phyloP scores from a whole-genome alignment of 176 grass and related monocot genomes.

The Carex myosuroides region DNA sequence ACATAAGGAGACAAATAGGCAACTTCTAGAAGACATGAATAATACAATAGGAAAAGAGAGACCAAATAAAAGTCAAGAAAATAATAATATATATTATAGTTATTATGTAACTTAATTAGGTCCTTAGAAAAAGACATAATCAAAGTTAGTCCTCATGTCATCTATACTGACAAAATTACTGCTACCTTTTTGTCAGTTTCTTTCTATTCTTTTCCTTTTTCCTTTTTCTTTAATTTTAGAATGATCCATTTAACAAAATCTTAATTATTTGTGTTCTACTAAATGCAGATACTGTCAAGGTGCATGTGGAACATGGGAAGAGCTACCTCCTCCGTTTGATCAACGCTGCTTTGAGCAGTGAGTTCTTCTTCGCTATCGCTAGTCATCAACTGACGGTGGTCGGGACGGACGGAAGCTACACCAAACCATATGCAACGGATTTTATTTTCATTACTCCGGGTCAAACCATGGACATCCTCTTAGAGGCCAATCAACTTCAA shows the following conservation, averaged over 20 bases:
- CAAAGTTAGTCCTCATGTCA: neutral
- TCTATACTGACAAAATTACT: neutral
- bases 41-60: neutral
- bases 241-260: neutral
- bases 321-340: slow-evolving; percentile 49
- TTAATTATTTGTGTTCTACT: neutral
- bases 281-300: slow-evolving; percentile 20
- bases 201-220: neutral
- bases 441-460: slow-evolving; percentile 64
- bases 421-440: slow-evolving; percentile 56
- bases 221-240: neutral
- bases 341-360: slow-evolving; percentile 63
- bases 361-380: slow-evolving; percentile 71
- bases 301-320: slow-evolving; percentile 44
- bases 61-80: neutral
- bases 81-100: neutral
- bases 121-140: neutral
- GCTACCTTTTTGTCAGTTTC: neutral
- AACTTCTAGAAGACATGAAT: neutral
- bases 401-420: slow-evolving; percentile 72
- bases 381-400: slow-evolving; percentile 74
- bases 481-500: slow-evolving; percentile 26
- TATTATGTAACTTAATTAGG: neutral
- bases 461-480: slow-evolving; percentile 73
- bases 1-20: neutral